A percentile compares a stretch with the other conserved stretches of the same genome.
Conservation (phyloP, 2,329 filamentous ascomycete genomes). For the Fonsecaea monophora region DNA sequence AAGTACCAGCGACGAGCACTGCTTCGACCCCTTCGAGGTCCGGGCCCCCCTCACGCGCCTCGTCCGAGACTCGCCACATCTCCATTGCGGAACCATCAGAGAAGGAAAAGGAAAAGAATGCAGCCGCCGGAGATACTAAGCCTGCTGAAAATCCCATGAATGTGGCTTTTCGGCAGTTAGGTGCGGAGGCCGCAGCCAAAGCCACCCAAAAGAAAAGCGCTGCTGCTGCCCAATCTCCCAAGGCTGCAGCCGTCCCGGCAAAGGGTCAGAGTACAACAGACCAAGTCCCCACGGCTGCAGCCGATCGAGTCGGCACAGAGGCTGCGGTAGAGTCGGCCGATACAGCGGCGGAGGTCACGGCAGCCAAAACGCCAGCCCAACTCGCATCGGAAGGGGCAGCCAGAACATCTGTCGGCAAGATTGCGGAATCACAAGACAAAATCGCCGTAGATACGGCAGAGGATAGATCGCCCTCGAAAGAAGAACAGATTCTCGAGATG, state of each 20-base stretch:
- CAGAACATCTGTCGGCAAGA: slow-evolving; percentile 38
- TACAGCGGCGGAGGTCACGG: slow-evolving; percentile 30
- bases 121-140: slow-evolving; percentile 15
- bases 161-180: slow-evolving; percentile 52
- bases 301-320: slow-evolving; percentile 28
- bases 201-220: slow-evolving; percentile 40
- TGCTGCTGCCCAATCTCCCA: slow-evolving; percentile 20
- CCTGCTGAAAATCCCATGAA: slow-evolving; percentile 45
- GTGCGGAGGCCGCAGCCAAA: slow-evolving; percentile 47
- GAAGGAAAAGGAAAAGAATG: slow-evolving; percentile 25
- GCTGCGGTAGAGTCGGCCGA: slow-evolving; percentile 33
- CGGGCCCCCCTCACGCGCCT: slow-evolving; percentile 45
- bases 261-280: slow-evolving; percentile 26
- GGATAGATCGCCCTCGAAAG: slow-evolving; percentile 30
- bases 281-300: slow-evolving; percentile 27
- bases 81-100: slow-evolving; percentile 36
- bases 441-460: slow-evolving; percentile 28
- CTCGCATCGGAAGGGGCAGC: slow-evolving; percentile 37
- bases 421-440: slow-evolving; percentile 33
- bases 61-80: slow-evolving; percentile 40
- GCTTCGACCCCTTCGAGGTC: slow-evolving; percentile 50
- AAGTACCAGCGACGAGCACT: slow-evolving; percentile 40
- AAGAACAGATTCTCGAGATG: slow-evolving; percentile 34
- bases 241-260: slow-evolving; percentile 28
- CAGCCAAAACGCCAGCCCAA: slow-evolving; percentile 37